These are phyloP conservation scores for Solanum sparsipilum DNA, from an alignment of 257 asterid species.

Conservation along the genomic window DNA sequence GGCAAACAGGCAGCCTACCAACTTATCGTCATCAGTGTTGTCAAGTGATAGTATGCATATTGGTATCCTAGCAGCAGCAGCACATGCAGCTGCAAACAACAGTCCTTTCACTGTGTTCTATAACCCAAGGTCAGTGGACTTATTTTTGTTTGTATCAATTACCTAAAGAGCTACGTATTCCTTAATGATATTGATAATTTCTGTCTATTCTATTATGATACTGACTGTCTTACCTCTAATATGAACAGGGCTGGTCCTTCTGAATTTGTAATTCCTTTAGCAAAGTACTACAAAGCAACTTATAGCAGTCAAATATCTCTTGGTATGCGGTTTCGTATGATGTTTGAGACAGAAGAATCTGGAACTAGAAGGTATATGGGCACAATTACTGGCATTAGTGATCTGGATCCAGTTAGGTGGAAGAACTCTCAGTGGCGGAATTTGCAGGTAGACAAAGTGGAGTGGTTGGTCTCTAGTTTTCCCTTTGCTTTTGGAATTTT, in stretches of 20 bases:
- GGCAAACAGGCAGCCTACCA: constrained; percentile 78
- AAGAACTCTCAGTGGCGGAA: constrained; percentile 97
- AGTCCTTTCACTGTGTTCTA: constrained; percentile 88
- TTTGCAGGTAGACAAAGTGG: constrained; percentile 48
- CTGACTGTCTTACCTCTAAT: not conserved
- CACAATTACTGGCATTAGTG: constrained; percentile 81
- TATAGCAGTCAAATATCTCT: constrained; percentile 81
- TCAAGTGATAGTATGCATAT: constrained; percentile 98
- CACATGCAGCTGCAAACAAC: constrained; percentile 94
- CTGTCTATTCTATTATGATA: not conserved
- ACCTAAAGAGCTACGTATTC: not conserved
- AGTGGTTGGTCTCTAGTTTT: not conserved
- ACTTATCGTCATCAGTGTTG: constrained; percentile 86
- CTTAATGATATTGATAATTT: not conserved
- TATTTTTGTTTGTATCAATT: not conserved
- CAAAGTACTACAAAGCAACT: constrained; percentile 83
- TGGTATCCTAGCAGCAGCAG: constrained; percentile 98
- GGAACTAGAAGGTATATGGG: constrained; percentile 98
- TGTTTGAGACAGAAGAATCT: constrained; percentile 93
- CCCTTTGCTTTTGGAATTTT: not conserved
- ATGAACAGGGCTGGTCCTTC: constrained; percentile 85
- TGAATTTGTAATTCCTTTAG: constrained; percentile 86
- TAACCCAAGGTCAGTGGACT: constrained; percentile 66
- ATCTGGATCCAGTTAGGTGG: constrained; percentile 83
- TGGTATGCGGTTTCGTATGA: constrained; percentile 95